phyloP scores from a whole-genome alignment of 2,329 filamentous ascomycete species.

The Diaporthe ampelina region DNA sequence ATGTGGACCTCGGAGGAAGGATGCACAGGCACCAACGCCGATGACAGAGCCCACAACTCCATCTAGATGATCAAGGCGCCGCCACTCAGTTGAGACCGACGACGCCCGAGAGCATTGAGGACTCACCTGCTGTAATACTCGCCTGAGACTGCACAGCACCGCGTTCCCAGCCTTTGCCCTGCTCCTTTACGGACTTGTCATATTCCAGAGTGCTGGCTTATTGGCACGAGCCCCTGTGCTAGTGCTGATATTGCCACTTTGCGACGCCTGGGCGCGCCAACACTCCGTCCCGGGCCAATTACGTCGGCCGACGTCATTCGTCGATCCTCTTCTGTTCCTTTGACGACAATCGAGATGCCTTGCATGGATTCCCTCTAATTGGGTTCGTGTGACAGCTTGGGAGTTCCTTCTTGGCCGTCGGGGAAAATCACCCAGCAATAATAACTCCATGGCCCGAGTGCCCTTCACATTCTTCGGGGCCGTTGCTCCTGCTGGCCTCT shows the following conservation, averaged over 20 bases:
- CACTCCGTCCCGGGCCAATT: conserved; percentile 5
- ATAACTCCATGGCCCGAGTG: background rate
- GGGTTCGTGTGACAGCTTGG: conserved; percentile 27
- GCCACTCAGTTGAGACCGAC: background rate
- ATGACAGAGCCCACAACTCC: background rate
- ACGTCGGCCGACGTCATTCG: conserved; percentile 29
- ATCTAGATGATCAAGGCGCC: background rate
- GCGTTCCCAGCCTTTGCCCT: background rate
- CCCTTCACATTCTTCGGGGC: background rate
- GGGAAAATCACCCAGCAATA: background rate
- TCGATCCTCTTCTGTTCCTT: conserved; percentile 5
- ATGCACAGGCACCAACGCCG: background rate
- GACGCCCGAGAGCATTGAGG: background rate
- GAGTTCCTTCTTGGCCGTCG: background rate
- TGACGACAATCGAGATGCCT: conserved; percentile 20
- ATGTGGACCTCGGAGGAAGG: conserved; percentile 11
- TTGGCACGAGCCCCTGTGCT: conserved; percentile 25
- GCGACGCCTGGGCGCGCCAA: conserved; percentile 29
- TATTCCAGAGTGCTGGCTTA: background rate
- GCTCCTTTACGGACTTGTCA: background rate
- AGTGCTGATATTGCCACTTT: conserved; percentile 27
- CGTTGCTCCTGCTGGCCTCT: background rate
- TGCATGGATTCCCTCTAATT: conserved; percentile 24
- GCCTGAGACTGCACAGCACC: background rate
- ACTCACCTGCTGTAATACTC: background rate